Percentiles rank a stretch among this genome's conserved stretches.
Evolutionary conservation across 2,329 filamentous ascomycete species (phyloP).

Genomic region (Zymoseptoria ardabiliae): DNA sequence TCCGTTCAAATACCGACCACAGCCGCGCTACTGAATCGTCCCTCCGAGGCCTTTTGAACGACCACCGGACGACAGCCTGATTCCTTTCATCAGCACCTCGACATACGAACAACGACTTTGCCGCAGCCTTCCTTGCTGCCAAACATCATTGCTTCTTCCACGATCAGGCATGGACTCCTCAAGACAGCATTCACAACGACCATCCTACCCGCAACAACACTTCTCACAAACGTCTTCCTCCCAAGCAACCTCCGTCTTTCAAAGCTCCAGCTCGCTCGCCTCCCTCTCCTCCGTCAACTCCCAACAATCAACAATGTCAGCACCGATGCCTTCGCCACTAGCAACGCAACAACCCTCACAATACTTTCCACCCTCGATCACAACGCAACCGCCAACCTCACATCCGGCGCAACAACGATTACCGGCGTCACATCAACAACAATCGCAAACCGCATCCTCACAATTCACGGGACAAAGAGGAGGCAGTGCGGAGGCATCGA

Average conservation of each 20-base stretch:
- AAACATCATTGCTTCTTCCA: neutral
- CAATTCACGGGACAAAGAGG: constrained; percentile 27
- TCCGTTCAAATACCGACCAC: neutral
- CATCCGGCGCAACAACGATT: constrained; percentile 20
- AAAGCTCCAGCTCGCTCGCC: constrained; percentile 38
- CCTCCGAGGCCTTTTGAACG: neutral
- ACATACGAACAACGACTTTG: neutral
- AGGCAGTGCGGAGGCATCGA: constrained; percentile 27
- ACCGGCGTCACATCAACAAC: constrained; percentile 27
- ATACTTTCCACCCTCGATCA: constrained; percentile 26
- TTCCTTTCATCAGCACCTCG: neutral
- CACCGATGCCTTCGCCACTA: constrained; percentile 29
- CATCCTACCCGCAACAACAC: constrained; percentile 29
- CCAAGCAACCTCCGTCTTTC: constrained; percentile 28
- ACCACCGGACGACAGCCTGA: neutral
- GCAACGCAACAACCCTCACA: constrained; percentile 8
- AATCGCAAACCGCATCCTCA: constrained; percentile 19
- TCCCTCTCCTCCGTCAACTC: constrained; percentile 28
- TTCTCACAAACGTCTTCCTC: constrained; percentile 12
- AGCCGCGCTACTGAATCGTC: neutral
- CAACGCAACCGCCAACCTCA: constrained; percentile 15
- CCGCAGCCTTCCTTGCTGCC: too few species aligned
- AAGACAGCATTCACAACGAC: constrained; percentile 22
- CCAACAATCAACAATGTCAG: constrained; percentile 28
- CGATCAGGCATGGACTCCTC: constrained; percentile 11